phyloP scores from a whole-genome alignment of 441 rosid genomes.

The Gossypium davidsonii region DNA sequence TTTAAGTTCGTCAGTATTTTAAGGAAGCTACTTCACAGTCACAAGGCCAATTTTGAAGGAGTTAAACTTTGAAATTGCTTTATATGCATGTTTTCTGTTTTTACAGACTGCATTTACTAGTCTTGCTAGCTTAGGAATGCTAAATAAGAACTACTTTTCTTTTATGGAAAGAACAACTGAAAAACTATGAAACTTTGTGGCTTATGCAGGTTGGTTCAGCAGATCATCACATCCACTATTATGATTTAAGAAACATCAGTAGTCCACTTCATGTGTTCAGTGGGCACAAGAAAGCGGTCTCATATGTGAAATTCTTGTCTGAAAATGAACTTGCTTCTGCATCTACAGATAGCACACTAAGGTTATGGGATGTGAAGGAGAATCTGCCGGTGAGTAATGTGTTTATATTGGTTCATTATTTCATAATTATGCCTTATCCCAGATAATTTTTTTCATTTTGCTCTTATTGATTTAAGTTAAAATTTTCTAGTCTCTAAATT shows the following conservation, averaged over 20 bases:
- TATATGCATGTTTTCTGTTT: not conserved
- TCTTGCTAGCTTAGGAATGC: not conserved
- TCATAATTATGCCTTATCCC: constrained; percentile 3
- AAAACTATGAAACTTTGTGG: constrained; percentile 13
- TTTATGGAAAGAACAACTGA: constrained; percentile 1
- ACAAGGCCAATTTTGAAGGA: not conserved
- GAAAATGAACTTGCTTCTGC: constrained; percentile 96
- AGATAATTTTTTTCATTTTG: constrained; percentile 4
- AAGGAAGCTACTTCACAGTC: not conserved
- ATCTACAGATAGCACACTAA: constrained; percentile 92
- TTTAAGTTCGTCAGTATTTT: not conserved
- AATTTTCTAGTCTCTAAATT: not conserved
- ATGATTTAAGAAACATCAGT: constrained; percentile 78
- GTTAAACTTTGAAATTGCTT: not conserved
- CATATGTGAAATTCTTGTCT: constrained; percentile 93
- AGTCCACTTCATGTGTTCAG: constrained; percentile 90
- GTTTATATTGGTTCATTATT: constrained; percentile 3
- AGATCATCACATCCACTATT: constrained; percentile 90
- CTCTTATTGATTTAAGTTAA: not conserved
- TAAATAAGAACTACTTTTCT: not conserved
- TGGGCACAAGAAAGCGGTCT: constrained; percentile 93
- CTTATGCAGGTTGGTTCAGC: constrained; percentile 91
- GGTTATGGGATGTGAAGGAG: constrained; percentile 94
- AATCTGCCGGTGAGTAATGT: constrained; percentile 64
- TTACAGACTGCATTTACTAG: not conserved